A percentile compares a stretch with the other conserved stretches of the same genome.
These are phyloP conservation scores for Huntiella abstrusa DNA, from an alignment of 2,329 filamentous ascomycete species.

Conservation along the genomic window DNA sequence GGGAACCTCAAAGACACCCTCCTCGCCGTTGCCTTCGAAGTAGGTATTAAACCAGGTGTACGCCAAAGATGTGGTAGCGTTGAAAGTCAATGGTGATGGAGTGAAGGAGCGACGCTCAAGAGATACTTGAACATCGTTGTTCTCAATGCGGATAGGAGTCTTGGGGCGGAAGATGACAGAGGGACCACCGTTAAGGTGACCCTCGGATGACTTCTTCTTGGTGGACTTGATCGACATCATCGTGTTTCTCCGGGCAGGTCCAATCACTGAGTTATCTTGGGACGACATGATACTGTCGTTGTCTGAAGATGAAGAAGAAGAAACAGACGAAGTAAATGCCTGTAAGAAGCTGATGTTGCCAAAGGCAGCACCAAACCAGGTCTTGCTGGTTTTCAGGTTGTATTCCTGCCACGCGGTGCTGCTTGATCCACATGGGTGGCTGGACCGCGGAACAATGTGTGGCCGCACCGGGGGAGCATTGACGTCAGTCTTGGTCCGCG, in stretches of 20 bases:
- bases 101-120: conserved; percentile 73
- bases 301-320: conserved; percentile 8
- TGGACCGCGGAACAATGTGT: conserved; percentile 6
- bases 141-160: conserved; percentile 49
- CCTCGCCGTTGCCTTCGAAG: conserved; percentile 56
- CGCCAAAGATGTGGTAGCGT: conserved; percentile 80
- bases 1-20: conserved; percentile 40
- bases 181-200: conserved; percentile 41
- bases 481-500: not conserved
- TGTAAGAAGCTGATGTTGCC: conserved; percentile 11
- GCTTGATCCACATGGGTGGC: conserved; percentile 5
- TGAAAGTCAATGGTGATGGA: conserved; percentile 56
- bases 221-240: conserved; percentile 5
- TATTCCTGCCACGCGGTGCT: conserved; percentile 10
- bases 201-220: conserved; percentile 14
- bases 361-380: conserved; percentile 10
- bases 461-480: not conserved
- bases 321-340: conserved; percentile 9
- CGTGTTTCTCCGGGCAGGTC: conserved; percentile 7
- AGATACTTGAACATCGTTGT: conserved; percentile 76
- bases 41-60: conserved; percentile 96
- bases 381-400: conserved; percentile 9
- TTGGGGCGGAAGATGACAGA: conserved; percentile 62
- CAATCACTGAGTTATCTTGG: conserved; percentile 4
- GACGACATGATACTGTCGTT: conserved; percentile 9